These are phyloP conservation scores for Candida rishiriensis DNA, from an alignment of 805 yeast genomes.

Conservation along the genomic window DNA sequence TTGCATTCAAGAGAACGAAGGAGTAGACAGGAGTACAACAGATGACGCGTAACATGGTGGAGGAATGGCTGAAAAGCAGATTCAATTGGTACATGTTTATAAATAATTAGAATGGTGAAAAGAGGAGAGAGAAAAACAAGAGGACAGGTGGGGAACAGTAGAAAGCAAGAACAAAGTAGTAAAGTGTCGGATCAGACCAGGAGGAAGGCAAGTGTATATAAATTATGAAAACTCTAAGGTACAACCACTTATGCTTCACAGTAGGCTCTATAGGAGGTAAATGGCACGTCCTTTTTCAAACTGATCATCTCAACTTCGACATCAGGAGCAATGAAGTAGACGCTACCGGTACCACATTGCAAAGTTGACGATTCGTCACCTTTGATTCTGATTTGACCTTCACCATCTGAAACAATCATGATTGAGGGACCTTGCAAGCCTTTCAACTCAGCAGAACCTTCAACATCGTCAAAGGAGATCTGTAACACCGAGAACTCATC, in stretches of 20 bases:
- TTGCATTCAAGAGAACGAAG: too few relatives aligned
- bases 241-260: slow-evolving; percentile 51
- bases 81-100: neutral
- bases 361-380: slow-evolving; percentile 37
- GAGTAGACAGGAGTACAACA: too few relatives aligned
- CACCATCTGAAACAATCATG: slow-evolving; percentile 77
- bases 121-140: neutral
- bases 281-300: slow-evolving; percentile 38
- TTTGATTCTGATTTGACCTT: slow-evolving; percentile 51
- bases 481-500: slow-evolving; percentile 94
- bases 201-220: neutral
- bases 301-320: slow-evolving; percentile 59
- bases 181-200: neutral
- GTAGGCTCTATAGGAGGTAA: slow-evolving; percentile 88
- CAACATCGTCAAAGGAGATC: slow-evolving; percentile 53
- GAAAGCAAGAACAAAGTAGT: neutral
- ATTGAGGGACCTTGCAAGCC: slow-evolving; percentile 84
- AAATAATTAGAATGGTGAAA: slow-evolving; percentile 3
- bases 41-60: too few relatives aligned
- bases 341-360: slow-evolving; percentile 64
- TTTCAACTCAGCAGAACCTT: slow-evolving; percentile 50
- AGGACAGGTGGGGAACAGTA: neutral
- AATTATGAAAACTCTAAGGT: neutral
- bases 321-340: slow-evolving; percentile 80
- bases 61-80: too few relatives aligned